Evolutionary conservation across 345 rosid genomes (phyloP), one percentile per base, ranked within the genome.

Genomic region (Carallia brachiata): DNA sequence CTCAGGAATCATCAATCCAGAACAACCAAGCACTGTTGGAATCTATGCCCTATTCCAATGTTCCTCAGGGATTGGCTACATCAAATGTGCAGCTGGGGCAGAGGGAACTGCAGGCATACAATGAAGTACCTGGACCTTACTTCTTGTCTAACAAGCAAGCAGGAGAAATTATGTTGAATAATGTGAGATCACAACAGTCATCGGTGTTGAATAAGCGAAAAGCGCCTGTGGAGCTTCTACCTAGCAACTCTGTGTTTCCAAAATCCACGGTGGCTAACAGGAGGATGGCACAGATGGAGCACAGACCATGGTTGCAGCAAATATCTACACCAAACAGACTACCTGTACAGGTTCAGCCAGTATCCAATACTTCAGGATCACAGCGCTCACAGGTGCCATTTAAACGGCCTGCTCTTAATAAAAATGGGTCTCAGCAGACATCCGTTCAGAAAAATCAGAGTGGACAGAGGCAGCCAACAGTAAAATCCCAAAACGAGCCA

Each of bases 231-330:
- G 96, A 83, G 32, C 52, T 84, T 13, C 23, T 71, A 66, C 65
- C 79, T 16, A 57, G 66, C 64, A 77, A 70, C 73, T 71, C 81
- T 73, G 73, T 54, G 23, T 64, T 82, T 0, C 84, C 71, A 60
- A 81, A 75, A 62, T 67, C 73, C 31, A 44, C 68, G 56, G 55
- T 77, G 54, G 78, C 93, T 34, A 85, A 79, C 76, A 92, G 89
- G 75, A 85, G 86, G 55, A 61, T 83, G 61, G 79, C 76, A 23
- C 89, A 87, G 6, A 53, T 69, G 74, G 94, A 92, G 66, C 87
- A 70, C 75, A 89, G 94, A 75, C 99, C 98, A 50, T 95, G 98
- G 99, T 75, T 91, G 76, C 89, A 84, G 69, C 90, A 81, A 52
- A 65, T 69, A 32, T 57, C 88, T 52, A 62, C 78, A 32, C 63